phyloP scores from a whole-genome alignment of 352 stramenopile genomes.

The Phytophthora tentaculata region DNA sequence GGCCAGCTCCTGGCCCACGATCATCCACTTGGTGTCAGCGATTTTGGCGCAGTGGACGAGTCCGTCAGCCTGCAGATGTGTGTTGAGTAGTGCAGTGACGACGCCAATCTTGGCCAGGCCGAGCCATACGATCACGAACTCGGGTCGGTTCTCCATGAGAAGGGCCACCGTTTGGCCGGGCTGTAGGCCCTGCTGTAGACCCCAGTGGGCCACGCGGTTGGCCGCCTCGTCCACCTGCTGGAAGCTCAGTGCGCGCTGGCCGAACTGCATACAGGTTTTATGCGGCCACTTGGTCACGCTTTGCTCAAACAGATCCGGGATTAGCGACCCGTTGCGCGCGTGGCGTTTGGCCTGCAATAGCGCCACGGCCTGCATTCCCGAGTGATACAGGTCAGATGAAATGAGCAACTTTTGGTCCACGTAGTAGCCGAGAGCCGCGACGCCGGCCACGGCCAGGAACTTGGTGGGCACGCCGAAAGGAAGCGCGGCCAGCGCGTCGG shows the following conservation, averaged over 20 bases:
- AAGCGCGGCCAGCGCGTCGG: constrained; percentile 29
- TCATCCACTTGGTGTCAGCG: constrained; percentile 61
- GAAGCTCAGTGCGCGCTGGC: constrained; percentile 59
- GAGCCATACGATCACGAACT: constrained; percentile 86
- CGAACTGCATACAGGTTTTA: constrained; percentile 70
- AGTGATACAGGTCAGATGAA: constrained; percentile 60
- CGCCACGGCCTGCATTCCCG: constrained; percentile 42
- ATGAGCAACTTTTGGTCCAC: constrained; percentile 66
- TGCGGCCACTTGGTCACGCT: constrained; percentile 59
- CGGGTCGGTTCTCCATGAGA: constrained; percentile 88
- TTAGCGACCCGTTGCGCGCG: constrained; percentile 40
- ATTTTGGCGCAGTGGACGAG: constrained; percentile 83
- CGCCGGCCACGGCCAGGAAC: constrained; percentile 51
- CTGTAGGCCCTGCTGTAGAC: constrained; percentile 50
- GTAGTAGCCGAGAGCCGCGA: constrained; percentile 50
- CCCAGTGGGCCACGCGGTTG: constrained; percentile 84
- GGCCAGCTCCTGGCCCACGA: constrained; percentile 76
- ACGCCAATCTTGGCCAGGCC: constrained; percentile 86
- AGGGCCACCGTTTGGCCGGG: constrained; percentile 76
- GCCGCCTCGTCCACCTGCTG: constrained; percentile 61
- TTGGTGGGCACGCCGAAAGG: constrained; percentile 41
- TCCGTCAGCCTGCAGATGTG: constrained; percentile 62
- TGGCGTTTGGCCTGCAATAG: constrained; percentile 51
- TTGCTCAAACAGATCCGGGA: constrained; percentile 71
- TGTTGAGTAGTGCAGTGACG: constrained; percentile 88